Evolutionary conservation across 257 asterid genomes (phyloP), one percentile per base, ranked within the genome.

Genomic region (Knoxia roxburghii): DNA sequence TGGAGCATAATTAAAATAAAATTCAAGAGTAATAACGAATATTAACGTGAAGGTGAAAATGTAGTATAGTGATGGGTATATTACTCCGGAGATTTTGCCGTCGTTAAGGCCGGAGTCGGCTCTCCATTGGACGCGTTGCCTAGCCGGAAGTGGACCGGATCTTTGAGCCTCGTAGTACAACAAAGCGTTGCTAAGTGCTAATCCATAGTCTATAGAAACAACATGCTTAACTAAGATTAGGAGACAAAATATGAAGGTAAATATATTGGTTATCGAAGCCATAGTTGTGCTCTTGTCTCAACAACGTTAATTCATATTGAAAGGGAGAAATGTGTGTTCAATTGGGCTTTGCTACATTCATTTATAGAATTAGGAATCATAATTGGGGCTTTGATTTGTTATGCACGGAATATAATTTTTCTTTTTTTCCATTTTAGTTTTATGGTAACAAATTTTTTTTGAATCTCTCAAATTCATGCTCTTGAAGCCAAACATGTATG

Each of bases 121-220:
- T n/a, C 93, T 70, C 96, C 96, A 86, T 27, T 68, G 70, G 4
- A 73, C 70, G 7, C 90, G 76, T 32, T 88, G 96, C 63, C 68
- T 58, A 21, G 54, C 12, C 0, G 93, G 89, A 55, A 89, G 65
- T 29, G 75, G 73, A 13, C 95, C 95, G 7, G 96, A 89, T 74
- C 95, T 80, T 67, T 89, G 96, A 58, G 89, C 95, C 79, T 89
- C 92, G 65, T n/a, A 87, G 65, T 65, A 87, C 75, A 85, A 49
- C 76, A 89, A 61, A 14, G 90, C 81, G 71, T 89, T 87, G 3
- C 76, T 65, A 40, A 86, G 67, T 20, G 95, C 95, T 29, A 18
- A 65, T 41, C 86, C 90, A 59, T 87, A 83, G 71, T 87, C 85
- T 0, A 72, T 5, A 17, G 87, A 77, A 49, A 37, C 54, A 37